A percentile compares a stretch with the other conserved stretches of the same genome.
These are phyloP conservation scores for Botrytis sinoallii DNA, from an alignment of 2,329 filamentous ascomycete genomes.

Conservation along the genomic window DNA sequence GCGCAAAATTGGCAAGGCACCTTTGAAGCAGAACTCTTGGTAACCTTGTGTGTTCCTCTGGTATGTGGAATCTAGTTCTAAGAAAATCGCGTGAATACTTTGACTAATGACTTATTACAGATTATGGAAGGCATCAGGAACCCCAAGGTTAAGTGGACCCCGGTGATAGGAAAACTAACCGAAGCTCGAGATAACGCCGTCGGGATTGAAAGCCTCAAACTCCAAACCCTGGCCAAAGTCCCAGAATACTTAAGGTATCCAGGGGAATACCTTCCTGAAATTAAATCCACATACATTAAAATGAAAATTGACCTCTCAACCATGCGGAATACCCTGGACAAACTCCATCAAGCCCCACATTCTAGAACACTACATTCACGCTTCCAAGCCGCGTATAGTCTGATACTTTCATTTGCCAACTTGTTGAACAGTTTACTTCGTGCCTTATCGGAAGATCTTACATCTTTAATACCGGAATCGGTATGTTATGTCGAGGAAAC, in stretches of 20 bases:
- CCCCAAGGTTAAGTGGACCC: neutral
- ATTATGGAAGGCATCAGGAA: constrained; percentile 1
- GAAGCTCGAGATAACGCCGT: constrained; percentile 7
- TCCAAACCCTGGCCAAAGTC: neutral
- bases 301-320: neutral
- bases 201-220: neutral
- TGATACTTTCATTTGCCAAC: neutral
- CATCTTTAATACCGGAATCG: neutral
- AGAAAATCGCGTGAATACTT: fast-evolving
- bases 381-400: neutral
- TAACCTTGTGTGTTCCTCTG: neutral
- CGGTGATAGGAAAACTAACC: neutral
- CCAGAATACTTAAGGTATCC: neutral
- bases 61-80: neutral
- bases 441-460: neutral
- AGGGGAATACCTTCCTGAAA: neutral
- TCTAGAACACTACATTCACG: constrained; percentile 1
- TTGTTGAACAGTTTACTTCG: neutral
- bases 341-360: neutral
- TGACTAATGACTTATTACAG: neutral
- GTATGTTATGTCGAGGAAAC: neutral
- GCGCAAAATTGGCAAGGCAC: neutral
- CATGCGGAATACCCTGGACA: neutral
- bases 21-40: neutral
- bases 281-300: neutral